Percentiles rank a stretch among this genome's conserved stretches.
Evolutionary conservation across 352 stramenopile species (phyloP).

Genomic region (Pythium rhizo-oryzae): DNA sequence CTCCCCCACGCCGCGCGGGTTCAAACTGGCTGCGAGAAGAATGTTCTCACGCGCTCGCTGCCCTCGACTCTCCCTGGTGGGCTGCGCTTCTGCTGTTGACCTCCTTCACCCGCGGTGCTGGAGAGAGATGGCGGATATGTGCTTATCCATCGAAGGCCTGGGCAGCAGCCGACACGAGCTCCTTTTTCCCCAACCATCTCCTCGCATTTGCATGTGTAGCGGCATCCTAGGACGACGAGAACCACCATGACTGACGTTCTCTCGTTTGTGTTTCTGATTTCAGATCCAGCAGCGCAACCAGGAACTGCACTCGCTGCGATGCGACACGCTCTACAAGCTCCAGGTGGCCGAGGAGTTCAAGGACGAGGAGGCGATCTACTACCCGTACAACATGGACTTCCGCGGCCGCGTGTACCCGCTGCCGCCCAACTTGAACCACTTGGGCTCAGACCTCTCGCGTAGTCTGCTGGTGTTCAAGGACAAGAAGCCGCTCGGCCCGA

Average conservation of each 20-base stretch:
- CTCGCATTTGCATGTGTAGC: neutral
- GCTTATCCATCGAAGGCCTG: too few species aligned
- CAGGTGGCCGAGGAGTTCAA: conserved; percentile 96
- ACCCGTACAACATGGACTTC: conserved; percentile 99
- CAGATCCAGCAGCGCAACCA: conserved; percentile 81
- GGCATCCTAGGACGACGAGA: neutral
- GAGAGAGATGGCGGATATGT: too few species aligned
- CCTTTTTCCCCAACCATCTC: too few species aligned
- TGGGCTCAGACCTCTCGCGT: conserved; percentile 98
- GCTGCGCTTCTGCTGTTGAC: too few species aligned
- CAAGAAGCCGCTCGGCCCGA: conserved; percentile 93
- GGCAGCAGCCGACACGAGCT: too few species aligned
- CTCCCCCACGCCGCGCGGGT: too few species aligned
- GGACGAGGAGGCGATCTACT: conserved; percentile 97
- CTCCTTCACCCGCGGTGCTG: too few species aligned
- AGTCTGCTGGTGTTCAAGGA: conserved; percentile 96
- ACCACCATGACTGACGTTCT: neutral
- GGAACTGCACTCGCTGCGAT: conserved; percentile 95
- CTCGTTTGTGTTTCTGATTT: neutral
- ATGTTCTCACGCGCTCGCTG: too few species aligned
- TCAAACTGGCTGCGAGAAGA: too few species aligned
- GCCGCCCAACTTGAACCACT: conserved; percentile 98
- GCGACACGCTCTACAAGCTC: conserved; percentile 96
- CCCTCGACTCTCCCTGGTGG: too few species aligned
- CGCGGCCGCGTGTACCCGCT: conserved; percentile 98